Conservation (phyloP, 768 basidiomycete genomes). For the Candolleomyces efflorescens region DNA sequence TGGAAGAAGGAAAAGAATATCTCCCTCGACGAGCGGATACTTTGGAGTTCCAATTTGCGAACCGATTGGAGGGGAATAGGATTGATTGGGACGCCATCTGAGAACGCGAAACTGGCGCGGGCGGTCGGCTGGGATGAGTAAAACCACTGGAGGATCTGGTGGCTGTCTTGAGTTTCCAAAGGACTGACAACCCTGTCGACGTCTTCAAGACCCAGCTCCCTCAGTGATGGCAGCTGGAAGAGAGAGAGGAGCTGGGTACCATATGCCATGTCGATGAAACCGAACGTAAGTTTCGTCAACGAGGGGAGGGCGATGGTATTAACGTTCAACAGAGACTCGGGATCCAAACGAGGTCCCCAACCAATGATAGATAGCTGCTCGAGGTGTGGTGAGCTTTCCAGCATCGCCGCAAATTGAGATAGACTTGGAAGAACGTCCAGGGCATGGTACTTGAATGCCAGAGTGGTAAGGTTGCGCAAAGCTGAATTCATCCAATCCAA, state of each 20-base stretch:
- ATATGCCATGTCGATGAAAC: conserved; percentile 21
- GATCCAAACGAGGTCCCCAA: conserved; percentile 39
- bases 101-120: conserved; percentile 3
- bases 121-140: not conserved
- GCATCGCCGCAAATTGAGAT: conserved; percentile 39
- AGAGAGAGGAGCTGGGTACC: conserved; percentile 20
- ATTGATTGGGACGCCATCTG: not conserved
- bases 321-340: not conserved
- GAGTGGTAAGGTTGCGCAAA: conserved; percentile 37
- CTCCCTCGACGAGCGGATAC: conserved; percentile 17
- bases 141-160: conserved; percentile 33
- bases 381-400: conserved; percentile 38
- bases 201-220: conserved; percentile 41
- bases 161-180: conserved; percentile 28
- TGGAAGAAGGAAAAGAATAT: conserved; percentile 23
- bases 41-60: conserved; percentile 25
- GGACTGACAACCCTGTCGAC: conserved; percentile 35
- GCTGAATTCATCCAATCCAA: conserved; percentile 45
- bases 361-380: conserved; percentile 44
- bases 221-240: conserved; percentile 31
- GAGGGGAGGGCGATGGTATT: conserved; percentile 28
- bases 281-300: conserved; percentile 36
- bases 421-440: conserved; percentile 52
- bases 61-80: conserved; percentile 22
- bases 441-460: conserved; percentile 56